Conservation (phyloP, 2,329 filamentous ascomycete genomes). For the Zopfia rhizophila region DNA sequence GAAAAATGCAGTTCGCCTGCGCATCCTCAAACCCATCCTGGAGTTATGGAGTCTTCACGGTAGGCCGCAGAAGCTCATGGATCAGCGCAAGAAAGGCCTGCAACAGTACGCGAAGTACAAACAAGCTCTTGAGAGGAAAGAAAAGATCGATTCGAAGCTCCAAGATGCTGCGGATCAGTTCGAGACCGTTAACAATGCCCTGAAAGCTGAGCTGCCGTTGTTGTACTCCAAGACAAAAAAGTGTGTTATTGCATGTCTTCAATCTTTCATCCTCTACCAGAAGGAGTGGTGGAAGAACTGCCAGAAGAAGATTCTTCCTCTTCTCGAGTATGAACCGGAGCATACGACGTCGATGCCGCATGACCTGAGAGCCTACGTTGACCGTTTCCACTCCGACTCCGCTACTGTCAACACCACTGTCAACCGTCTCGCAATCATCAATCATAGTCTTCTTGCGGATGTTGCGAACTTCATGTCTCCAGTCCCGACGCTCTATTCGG, state of each 20-base stretch:
- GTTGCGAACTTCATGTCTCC: constrained; percentile 69
- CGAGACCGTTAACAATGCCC: constrained; percentile 86
- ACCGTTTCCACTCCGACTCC: constrained; percentile 82
- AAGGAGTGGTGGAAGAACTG: constrained; percentile 83
- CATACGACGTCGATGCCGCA: constrained; percentile 64
- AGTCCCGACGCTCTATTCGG: constrained; percentile 54
- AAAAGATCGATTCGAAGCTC: constrained; percentile 88
- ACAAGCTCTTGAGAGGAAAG: constrained; percentile 79
- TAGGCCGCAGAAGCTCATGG: constrained; percentile 87
- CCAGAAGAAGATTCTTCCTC: constrained; percentile 81
- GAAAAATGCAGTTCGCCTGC: constrained; percentile 75
- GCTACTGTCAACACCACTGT: constrained; percentile 78
- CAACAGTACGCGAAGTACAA: constrained; percentile 87
- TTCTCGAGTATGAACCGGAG: constrained; percentile 68
- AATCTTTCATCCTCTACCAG: constrained; percentile 86
- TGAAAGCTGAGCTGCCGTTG: constrained; percentile 91
- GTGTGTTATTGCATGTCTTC: constrained; percentile 83
- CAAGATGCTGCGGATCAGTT: constrained; percentile 88
- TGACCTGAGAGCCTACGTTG: constrained; percentile 77
- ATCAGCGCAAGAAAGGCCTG: constrained; percentile 92
- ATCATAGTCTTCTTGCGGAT: constrained; percentile 72
- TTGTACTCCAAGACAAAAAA: constrained; percentile 84
- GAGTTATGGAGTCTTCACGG: constrained; percentile 82
- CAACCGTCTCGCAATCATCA: constrained; percentile 78
- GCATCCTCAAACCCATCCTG: constrained; percentile 86